phyloP scores from a whole-genome alignment of 1,284 basidiomycete species.

The Malassezia arunalokei region DNA sequence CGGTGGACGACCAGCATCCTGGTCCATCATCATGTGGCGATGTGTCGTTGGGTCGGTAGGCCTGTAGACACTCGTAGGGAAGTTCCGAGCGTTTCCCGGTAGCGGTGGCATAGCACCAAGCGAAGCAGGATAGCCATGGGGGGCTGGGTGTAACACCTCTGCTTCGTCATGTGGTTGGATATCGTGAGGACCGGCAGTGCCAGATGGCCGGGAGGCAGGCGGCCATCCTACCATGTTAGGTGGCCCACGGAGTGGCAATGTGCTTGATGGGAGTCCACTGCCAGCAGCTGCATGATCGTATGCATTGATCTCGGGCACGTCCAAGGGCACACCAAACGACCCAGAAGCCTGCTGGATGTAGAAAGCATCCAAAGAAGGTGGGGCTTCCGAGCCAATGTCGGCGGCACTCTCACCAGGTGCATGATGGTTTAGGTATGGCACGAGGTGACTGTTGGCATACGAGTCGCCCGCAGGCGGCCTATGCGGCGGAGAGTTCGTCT shows the following conservation, averaged over 20 bases:
- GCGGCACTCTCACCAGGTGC: neutral
- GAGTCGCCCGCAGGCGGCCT: neutral
- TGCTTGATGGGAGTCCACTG: neutral
- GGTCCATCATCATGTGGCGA: conserved; percentile 9
- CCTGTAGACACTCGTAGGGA: conserved; percentile 6
- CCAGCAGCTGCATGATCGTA: conserved; percentile 6
- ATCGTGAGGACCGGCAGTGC: conserved; percentile 3
- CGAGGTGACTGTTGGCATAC: conserved; percentile 6
- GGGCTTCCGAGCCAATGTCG: conserved; percentile 5
- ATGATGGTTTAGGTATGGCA: conserved; percentile 13
- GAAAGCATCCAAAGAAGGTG: conserved; percentile 12
- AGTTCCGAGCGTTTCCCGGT: conserved; percentile 1
- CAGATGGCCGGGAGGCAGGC: conserved; percentile 6
- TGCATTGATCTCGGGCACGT: conserved; percentile 11
- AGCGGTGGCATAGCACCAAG: neutral
- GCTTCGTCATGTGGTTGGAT: conserved; percentile 5
- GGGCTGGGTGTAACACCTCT: conserved; percentile 3
- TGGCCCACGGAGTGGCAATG: conserved; percentile 8
- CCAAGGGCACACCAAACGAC: conserved; percentile 14
- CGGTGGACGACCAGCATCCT: neutral
- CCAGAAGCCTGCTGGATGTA: conserved; percentile 15
- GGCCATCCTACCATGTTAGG: conserved; percentile 8
- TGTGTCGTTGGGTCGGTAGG: neutral
- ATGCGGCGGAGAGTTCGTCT: conserved; percentile 1
- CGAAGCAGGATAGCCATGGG: conserved; percentile 3